Conservation (phyloP, 2,329 filamentous ascomycete genomes). For the Diaporthe capsici region DNA sequence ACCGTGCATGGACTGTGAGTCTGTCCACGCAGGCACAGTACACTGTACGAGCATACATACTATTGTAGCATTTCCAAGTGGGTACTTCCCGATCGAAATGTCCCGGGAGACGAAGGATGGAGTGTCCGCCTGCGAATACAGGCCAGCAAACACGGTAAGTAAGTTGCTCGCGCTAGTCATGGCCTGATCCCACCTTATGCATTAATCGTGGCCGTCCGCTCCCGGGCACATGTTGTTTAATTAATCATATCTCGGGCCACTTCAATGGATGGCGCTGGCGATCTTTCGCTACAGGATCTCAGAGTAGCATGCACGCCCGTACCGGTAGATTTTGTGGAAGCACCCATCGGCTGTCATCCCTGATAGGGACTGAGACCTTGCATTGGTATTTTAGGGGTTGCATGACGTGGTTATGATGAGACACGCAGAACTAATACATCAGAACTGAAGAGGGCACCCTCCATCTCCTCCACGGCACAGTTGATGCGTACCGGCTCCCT, state of each 20-base stretch:
- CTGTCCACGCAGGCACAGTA: neutral
- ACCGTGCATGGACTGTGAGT: conserved; percentile 5
- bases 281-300: conserved; percentile 4
- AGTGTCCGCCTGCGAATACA: neutral
- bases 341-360: neutral
- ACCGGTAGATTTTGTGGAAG: neutral
- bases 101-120: neutral
- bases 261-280: neutral
- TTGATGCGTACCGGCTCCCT: neutral
- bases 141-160: neutral
- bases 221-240: neutral
- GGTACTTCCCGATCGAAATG: neutral
- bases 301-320: conserved; percentile 3
- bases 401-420: conserved; percentile 7
- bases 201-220: neutral
- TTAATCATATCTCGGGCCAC: neutral
- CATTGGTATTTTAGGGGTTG: neutral
- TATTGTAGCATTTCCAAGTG: neutral
- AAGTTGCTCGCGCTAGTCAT: conserved; percentile 5
- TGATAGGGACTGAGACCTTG: neutral
- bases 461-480: neutral
- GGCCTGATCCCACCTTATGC: neutral
- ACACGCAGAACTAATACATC: neutral
- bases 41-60: neutral
- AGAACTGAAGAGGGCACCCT: neutral